These are phyloP conservation scores for Trichosporon sp. DNA, from an alignment of 1,284 basidiomycete species.

Conservation along the genomic window DNA sequence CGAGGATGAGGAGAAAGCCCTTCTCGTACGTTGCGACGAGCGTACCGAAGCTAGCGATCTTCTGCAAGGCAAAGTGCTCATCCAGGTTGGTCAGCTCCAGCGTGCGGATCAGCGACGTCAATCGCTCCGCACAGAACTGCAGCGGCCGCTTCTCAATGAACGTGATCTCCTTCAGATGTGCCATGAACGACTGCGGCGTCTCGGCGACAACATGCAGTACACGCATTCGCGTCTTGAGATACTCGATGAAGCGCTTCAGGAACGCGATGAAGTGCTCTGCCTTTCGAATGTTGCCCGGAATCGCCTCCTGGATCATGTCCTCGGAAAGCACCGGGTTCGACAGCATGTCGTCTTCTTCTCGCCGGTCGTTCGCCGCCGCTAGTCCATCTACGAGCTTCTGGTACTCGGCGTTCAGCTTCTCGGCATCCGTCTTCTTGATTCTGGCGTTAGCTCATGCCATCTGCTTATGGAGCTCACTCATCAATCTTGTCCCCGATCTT, in stretches of 20 bases:
- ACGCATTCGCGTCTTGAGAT: constrained; percentile 98
- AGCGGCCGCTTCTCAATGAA: constrained; percentile 97
- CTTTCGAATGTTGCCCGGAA: constrained; percentile 97
- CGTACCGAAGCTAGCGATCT: constrained; percentile 94
- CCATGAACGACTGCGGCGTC: constrained; percentile 95
- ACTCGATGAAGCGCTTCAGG: constrained; percentile 96
- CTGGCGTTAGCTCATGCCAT: constrained; percentile 57
- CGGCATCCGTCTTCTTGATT: constrained; percentile 90
- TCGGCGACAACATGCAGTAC: constrained; percentile 99
- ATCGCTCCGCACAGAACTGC: constrained; percentile 94
- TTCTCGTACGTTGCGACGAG: constrained; percentile 98
- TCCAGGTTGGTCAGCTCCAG: constrained; percentile 88
- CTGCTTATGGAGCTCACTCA: constrained; percentile 64
- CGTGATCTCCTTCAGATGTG: constrained; percentile 98
- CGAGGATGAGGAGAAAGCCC: constrained; percentile 94
- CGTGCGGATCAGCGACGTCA: constrained; percentile 91
- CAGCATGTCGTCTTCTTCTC: constrained; percentile 78
- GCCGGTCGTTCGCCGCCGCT: constrained; percentile 69
- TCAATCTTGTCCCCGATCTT: constrained; percentile 90
- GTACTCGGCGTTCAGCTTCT: constrained; percentile 95
- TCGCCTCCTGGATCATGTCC: constrained; percentile 90
- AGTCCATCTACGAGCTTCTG: constrained; percentile 93
- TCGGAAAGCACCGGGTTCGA: constrained; percentile 95
- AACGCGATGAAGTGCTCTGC: constrained; percentile 99
- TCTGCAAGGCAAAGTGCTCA: constrained; percentile 88